These are phyloP conservation scores for Nakazawaea wickerhamii DNA, from an alignment of 805 yeast species.

Conservation along the genomic window DNA sequence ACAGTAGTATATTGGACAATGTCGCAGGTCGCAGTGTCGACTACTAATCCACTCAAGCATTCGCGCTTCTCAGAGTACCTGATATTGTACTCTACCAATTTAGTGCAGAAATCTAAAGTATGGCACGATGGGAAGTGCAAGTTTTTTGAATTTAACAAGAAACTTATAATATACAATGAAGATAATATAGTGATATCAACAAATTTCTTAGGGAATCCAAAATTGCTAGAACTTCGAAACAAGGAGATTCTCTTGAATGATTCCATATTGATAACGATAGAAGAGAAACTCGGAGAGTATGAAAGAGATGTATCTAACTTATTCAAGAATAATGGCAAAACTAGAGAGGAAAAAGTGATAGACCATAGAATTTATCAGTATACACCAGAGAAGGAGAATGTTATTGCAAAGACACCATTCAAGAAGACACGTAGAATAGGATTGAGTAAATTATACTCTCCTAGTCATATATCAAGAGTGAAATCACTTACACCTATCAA, in stretches of 20 bases:
- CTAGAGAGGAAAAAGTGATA: not conserved
- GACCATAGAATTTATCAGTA: not conserved
- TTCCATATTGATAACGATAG: constrained; percentile 28
- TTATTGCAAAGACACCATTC: not conserved
- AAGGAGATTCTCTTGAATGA: constrained; percentile 17
- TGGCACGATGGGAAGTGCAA: constrained; percentile 49
- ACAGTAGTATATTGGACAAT: not conserved
- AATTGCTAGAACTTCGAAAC: constrained; percentile 19
- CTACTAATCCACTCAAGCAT: constrained; percentile 18
- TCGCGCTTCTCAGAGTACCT: constrained; percentile 42
- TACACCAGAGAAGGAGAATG: constrained; percentile 1
- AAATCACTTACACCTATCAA: not conserved
- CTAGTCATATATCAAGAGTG: constrained; percentile 3
- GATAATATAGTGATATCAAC: constrained; percentile 21
- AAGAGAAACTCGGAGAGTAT: constrained; percentile 26
- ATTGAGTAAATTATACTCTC: constrained; percentile 3
- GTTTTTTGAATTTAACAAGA: constrained; percentile 42
- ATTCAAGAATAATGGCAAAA: constrained; percentile 10
- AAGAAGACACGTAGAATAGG: constrained; percentile 4
- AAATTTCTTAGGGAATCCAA: constrained; percentile 23
- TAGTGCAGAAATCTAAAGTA: constrained; percentile 39
- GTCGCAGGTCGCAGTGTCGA: constrained; percentile 1
- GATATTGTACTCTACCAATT: constrained; percentile 40
- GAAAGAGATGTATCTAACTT: constrained; percentile 33
- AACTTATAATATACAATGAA: constrained; percentile 37